Conservation (phyloP, 2,329 filamentous ascomycete genomes). For the Apiospora marii region DNA sequence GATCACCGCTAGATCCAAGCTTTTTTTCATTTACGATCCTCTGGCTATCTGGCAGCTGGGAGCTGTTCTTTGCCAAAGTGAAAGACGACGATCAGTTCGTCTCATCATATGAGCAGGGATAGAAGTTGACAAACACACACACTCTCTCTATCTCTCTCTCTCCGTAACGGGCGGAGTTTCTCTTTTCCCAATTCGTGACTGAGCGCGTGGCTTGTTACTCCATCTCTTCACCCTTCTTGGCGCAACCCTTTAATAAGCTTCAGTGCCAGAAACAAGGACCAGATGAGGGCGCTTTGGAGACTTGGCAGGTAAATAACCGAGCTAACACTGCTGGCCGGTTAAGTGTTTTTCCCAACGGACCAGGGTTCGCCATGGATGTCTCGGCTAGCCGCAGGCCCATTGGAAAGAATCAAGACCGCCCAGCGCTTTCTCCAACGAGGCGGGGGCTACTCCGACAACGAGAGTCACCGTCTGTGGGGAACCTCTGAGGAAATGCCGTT, state of each 20-base stretch:
- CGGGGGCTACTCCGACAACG: background rate
- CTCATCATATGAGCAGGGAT: background rate
- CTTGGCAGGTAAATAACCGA: background rate
- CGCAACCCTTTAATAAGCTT: background rate
- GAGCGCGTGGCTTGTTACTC: background rate
- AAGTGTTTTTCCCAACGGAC: constrained; percentile 15
- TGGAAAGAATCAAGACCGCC: background rate
- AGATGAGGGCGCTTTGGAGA: background rate
- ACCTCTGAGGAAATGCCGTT: background rate
- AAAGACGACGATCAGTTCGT: no score
- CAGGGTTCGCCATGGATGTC: background rate
- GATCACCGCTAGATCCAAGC: background rate
- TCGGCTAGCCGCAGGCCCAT: background rate
- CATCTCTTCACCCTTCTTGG: background rate
- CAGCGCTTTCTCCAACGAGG: background rate
- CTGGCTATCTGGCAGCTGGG: background rate
- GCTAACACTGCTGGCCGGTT: background rate
- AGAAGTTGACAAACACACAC: background rate
- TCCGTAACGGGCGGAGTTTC: constrained; percentile 4
- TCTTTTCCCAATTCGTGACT: constrained; percentile 1
- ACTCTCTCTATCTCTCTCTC: background rate
- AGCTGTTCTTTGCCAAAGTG: no score
- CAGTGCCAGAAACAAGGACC: background rate
- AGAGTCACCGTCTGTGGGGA: background rate
- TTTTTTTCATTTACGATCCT: background rate